Evolutionary conservation across 108 stramenopile species (phyloP).

Genomic region (Seminavis robusta): DNA sequence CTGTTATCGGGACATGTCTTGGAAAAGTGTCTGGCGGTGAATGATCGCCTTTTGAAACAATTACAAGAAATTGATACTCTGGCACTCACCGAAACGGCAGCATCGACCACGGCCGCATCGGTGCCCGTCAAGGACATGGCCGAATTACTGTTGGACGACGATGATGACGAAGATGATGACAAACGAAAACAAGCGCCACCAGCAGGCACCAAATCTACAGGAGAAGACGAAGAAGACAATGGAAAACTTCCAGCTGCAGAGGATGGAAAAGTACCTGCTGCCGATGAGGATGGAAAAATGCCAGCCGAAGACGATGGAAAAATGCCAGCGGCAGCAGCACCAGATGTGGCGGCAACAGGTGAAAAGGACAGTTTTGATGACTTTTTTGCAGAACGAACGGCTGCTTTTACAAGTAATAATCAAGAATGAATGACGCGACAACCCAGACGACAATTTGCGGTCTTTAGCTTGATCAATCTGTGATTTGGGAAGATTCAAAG

Average conservation of each 20-base stretch:
- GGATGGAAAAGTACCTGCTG: no score
- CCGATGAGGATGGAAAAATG: no score
- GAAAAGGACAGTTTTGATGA: constrained; percentile 38
- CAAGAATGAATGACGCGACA: no score
- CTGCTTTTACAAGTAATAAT: no score
- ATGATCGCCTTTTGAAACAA: constrained; percentile 65
- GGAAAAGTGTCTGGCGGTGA: constrained; percentile 64
- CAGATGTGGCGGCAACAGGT: neutral
- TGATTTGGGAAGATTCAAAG: no score
- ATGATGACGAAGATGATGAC: neutral
- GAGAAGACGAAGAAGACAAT: constrained; percentile 11
- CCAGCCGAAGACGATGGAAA: neutral
- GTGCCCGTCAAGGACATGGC: neutral
- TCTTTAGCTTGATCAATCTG: no score
- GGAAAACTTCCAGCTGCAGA: neutral
- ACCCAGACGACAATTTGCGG: no score
- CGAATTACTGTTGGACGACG: constrained; percentile 13
- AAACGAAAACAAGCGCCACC: neutral
- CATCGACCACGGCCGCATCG: constrained; percentile 36
- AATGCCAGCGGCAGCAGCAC: neutral
- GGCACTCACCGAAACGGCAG: constrained; percentile 35
- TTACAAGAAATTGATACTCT: constrained; percentile 43
- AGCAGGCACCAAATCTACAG: neutral
- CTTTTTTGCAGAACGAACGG: constrained; percentile 39
- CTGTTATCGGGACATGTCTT: constrained; percentile 57